Evolutionary conservation across 2,329 filamentous ascomycete genomes (phyloP), one percentile per base, ranked within the genome.

Genomic region (Penicillium digitatum): DNA sequence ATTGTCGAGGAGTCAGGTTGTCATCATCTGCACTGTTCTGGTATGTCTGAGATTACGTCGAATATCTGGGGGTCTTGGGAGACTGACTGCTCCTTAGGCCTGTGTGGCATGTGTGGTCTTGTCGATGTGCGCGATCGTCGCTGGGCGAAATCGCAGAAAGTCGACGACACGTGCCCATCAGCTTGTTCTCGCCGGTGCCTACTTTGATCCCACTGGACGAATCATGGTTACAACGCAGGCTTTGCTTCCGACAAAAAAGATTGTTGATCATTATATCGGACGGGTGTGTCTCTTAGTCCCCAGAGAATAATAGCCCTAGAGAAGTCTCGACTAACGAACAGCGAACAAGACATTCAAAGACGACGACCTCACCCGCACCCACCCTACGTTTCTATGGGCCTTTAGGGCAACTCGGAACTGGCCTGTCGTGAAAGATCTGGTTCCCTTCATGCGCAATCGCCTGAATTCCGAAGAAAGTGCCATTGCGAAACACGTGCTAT

Each of bases 311-410:
- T 46, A 31, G 26, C 26, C 3, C 26, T 5, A 8, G 26, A 27
- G 48, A 45, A 14, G 16, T 14, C 14, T 40, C 29, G 29, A 46
- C 44, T 55, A 69, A 65, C 43, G 5, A 31, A 44, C 8, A 11
- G 11, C 34, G 72, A 61, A 52, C 5, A 48, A 76, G 73, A 76
- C 71, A 8, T 85, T 83, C 27, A 83, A 87, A 50, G 84, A 86
- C 56, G 89, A 95, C 57, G 83, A 86, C 14, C 92, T 96, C 65
- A 85, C 85, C 53, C 85, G 85, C 24, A 82, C 84, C 0, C 90
- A 95, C 67, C 84, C 88, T 0, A 84, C 92, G 1, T 95, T 94
- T 72, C 84, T 91, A 47, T 95, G 91, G 91, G 87, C 94, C 66
- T 95, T 89, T 68, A 83, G 88, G 54, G 88, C 90, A 3, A 89